A percentile compares a stretch with the other conserved stretches of the same genome.
phyloP scores from a whole-genome alignment of 2,329 filamentous ascomycete genomes.

The Scedosporium dehoogii region DNA sequence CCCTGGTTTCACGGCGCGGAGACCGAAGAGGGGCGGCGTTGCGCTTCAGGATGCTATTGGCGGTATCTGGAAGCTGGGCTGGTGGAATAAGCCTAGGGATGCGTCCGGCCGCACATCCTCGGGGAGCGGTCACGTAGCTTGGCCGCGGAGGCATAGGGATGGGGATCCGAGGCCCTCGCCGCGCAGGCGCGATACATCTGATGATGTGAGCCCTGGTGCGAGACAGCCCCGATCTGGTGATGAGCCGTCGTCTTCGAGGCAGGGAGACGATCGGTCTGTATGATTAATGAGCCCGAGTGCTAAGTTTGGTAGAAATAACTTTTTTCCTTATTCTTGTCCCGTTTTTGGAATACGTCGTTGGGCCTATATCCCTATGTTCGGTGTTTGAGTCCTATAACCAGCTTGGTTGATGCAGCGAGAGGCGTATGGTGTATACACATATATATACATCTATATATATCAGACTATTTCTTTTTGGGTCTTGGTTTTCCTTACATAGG shows the following conservation, averaged over 20 bases:
- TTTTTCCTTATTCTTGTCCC: background rate
- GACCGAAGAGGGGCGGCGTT: conserved; percentile 24
- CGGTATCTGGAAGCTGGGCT: conserved; percentile 43
- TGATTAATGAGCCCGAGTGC: background rate
- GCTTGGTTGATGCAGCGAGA: background rate
- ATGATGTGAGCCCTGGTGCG: background rate
- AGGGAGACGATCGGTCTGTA: background rate
- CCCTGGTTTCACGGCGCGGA: conserved; percentile 47
- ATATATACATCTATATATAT: conserved; percentile 1
- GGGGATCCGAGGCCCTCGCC: background rate
- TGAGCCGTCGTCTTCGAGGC: background rate
- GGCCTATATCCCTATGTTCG: background rate
- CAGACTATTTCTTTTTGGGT: background rate
- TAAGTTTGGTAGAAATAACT: background rate
- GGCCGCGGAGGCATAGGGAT: background rate
- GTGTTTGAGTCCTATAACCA: background rate
- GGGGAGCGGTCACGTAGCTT: background rate
- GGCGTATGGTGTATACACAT: background rate
- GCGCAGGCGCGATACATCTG: background rate
- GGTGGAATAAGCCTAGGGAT: conserved; percentile 31
- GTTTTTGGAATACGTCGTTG: background rate
- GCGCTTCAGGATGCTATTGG: conserved; percentile 38
- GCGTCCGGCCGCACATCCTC: background rate
- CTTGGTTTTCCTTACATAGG: background rate
- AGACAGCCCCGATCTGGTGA: background rate